A percentile compares a stretch with the other conserved stretches of the same genome.
phyloP scores from a whole-genome alignment of 305 asterid species.

The Rubia peregrina region DNA sequence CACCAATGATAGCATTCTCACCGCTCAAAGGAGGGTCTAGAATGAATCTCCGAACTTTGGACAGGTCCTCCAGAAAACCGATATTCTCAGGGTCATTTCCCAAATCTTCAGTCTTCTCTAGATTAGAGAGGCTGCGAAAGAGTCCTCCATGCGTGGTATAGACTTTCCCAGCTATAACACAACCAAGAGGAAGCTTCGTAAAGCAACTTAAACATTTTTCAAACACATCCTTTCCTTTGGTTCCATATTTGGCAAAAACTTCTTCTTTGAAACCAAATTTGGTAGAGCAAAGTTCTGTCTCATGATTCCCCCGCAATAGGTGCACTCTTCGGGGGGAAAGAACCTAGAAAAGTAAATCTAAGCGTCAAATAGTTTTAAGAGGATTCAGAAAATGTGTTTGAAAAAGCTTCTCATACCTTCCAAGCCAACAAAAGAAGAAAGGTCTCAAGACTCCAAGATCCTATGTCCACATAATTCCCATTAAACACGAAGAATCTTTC shows the following conservation, averaged over 20 bases:
- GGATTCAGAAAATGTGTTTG: not conserved
- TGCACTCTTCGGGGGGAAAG: conserved; percentile 71
- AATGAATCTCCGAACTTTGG: conserved; percentile 80
- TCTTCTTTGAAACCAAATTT: conserved; percentile 89
- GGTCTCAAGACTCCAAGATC: conserved; percentile 97
- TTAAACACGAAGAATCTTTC: conserved; percentile 75
- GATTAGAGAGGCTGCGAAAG: conserved; percentile 61
- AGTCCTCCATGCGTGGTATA: conserved; percentile 96
- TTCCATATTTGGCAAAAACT: conserved; percentile 65
- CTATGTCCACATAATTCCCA: conserved; percentile 90
- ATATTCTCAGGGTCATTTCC: conserved; percentile 41
- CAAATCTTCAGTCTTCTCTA: conserved; percentile 39
- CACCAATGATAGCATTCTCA: conserved; percentile 79
- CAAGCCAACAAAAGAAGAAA: conserved; percentile 73
- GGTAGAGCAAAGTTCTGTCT: conserved; percentile 84
- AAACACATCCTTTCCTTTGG: conserved; percentile 76
- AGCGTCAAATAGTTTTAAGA: not conserved
- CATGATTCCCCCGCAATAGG: conserved; percentile 92
- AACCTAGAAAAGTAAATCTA: conserved; percentile 39
- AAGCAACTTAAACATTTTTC: conserved; percentile 89
- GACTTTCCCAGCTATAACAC: conserved; percentile 66
- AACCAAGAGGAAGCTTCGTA: conserved; percentile 87
- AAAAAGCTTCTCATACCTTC: conserved; percentile 50
- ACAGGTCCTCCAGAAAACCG: conserved; percentile 84
- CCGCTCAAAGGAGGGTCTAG: conserved; percentile 98